A percentile compares a stretch with the other conserved stretches of the same genome.
phyloP scores from a whole-genome alignment of 441 rosid genomes.

The Euphorbia celastroides region DNA sequence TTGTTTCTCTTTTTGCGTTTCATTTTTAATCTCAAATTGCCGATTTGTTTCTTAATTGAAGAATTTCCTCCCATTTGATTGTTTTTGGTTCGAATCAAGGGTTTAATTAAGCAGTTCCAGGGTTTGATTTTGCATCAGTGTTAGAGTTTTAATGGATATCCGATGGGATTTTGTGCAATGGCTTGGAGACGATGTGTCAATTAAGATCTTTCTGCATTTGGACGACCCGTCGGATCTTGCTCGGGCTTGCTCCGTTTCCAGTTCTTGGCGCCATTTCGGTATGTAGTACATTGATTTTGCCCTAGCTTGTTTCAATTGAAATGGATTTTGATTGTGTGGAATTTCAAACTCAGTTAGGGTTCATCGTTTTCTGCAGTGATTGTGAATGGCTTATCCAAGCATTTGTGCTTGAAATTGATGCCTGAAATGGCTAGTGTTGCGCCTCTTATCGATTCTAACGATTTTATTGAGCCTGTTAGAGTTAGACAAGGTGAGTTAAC shows the following conservation, averaged over 20 bases:
- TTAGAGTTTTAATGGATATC: slow-evolving; percentile 25
- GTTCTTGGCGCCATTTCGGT: slow-evolving; percentile 43
- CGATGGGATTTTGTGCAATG: slow-evolving; percentile 29
- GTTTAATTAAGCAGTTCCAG: background rate
- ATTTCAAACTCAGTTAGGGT: too few species aligned
- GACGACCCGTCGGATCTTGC: slow-evolving; percentile 48
- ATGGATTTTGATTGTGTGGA: too few species aligned
- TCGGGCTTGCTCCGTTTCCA: slow-evolving; percentile 36
- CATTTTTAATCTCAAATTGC: background rate
- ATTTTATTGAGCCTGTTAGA: slow-evolving; percentile 18
- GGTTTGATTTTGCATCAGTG: background rate
- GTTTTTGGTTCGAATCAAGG: background rate
- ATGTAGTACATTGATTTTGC: background rate
- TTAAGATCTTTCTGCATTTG: slow-evolving; percentile 31
- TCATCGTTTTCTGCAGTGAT: slow-evolving; percentile 44
- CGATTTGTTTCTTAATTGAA: background rate
- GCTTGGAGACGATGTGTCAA: slow-evolving; percentile 36
- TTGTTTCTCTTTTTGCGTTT: background rate
- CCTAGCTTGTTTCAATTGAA: too few species aligned
- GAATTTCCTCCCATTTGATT: background rate
- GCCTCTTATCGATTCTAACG: slow-evolving; percentile 34
- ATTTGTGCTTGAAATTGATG: slow-evolving; percentile 55
- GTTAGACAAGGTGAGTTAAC: slow-evolving; percentile 32
- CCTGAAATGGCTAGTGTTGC: slow-evolving; percentile 43
- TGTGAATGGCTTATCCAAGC: slow-evolving; percentile 44